phyloP scores from a whole-genome alignment of 2,329 filamentous ascomycete species.

The Exserohilum rostratum region DNA sequence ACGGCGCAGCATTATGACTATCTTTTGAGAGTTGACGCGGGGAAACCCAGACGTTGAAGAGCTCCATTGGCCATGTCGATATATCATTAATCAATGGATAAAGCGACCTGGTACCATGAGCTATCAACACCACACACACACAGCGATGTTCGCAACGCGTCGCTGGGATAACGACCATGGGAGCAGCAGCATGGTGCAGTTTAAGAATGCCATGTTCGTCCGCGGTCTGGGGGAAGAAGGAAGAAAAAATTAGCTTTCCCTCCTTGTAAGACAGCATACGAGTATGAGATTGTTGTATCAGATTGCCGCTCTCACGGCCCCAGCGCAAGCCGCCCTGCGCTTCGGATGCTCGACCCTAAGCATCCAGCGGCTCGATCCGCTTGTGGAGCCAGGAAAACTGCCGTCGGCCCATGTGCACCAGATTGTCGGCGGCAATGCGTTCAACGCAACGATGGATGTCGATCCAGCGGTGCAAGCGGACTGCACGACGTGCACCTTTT shows the following conservation, averaged over 20 bases:
- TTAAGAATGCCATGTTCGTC: conserved; percentile 5
- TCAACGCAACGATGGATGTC: conserved; percentile 26
- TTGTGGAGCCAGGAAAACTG: conserved; percentile 28
- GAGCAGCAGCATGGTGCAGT: not conserved
- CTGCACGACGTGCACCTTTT: conserved; percentile 27
- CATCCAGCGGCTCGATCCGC: conserved; percentile 36
- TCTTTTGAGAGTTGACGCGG: not conserved
- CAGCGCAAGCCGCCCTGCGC: conserved; percentile 29
- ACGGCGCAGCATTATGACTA: not conserved
- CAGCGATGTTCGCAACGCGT: not conserved
- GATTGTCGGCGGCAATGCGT: conserved; percentile 32
- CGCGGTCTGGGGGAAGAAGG: not conserved
- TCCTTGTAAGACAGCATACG: not conserved
- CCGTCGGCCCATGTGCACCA: conserved; percentile 31
- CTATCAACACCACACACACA: conserved; percentile 4
- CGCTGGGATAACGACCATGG: not conserved
- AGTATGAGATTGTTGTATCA: conserved; percentile 28
- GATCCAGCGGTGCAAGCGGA: conserved; percentile 11
- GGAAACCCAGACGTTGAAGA: not conserved
- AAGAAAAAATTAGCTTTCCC: too few species aligned
- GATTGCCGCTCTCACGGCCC: conserved; percentile 19
- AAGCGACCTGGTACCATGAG: conserved; percentile 6
- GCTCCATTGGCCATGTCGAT: conserved; percentile 7
- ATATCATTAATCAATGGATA: conserved; percentile 15
- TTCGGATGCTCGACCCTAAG: conserved; percentile 33